Conservation (phyloP, 768 basidiomycete species). For the Calocybe indica region DNA sequence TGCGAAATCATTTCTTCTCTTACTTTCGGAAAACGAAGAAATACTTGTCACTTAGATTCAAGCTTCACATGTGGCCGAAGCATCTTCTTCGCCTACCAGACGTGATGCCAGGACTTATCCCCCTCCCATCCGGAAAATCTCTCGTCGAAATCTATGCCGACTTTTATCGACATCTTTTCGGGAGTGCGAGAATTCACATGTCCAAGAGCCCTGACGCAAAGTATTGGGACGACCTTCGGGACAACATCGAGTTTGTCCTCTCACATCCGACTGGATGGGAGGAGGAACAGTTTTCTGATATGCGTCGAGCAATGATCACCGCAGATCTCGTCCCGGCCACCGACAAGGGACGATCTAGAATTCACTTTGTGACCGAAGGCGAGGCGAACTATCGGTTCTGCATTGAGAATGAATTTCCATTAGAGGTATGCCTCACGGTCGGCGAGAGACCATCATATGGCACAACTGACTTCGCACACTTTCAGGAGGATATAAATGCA, state of each 20-base stretch:
- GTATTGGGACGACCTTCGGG: not conserved
- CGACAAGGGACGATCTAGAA: conserved; percentile 29
- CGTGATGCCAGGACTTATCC: conserved; percentile 22
- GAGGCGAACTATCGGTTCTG: conserved; percentile 56
- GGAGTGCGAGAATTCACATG: conserved; percentile 22
- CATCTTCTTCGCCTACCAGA: conserved; percentile 1
- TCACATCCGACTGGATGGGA: conserved; percentile 62
- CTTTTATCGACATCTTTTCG: conserved; percentile 37
- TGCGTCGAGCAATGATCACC: conserved; percentile 42
- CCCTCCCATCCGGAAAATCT: conserved; percentile 37
- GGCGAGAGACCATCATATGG: too few species aligned
- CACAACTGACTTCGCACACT: too few species aligned
- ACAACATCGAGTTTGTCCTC: conserved; percentile 37
- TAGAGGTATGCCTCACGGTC: conserved; percentile 19
- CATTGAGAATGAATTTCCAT: conserved; percentile 31
- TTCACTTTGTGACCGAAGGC: conserved; percentile 57
- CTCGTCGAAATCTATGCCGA: conserved; percentile 41
- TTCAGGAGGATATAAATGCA: too few species aligned
- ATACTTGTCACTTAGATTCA: not conserved
- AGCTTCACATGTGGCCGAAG: not conserved
- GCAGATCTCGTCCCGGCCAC: conserved; percentile 43
- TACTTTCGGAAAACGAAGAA: conserved; percentile 9
- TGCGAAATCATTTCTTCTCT: conserved; percentile 12
- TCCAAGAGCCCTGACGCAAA: conserved; percentile 1
- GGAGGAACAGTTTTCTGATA: conserved; percentile 45